Conservation (phyloP, 2,329 filamentous ascomycete species). For the Scolecobasidium constrictum region DNA sequence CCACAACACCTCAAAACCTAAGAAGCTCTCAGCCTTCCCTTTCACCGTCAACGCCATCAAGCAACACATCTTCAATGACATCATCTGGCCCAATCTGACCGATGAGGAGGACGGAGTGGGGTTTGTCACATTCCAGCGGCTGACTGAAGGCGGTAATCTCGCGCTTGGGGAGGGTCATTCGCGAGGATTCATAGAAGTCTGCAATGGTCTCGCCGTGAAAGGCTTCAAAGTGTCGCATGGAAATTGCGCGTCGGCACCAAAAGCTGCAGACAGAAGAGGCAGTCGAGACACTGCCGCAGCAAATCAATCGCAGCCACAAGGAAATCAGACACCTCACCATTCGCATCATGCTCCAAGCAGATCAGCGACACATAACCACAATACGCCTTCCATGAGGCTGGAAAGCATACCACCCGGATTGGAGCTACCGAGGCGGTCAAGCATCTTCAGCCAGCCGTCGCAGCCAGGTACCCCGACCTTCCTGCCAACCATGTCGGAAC, state of each 20-base stretch:
- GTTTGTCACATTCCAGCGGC: conserved; percentile 76
- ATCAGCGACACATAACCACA: not conserved
- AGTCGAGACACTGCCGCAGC: not conserved
- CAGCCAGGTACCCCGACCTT: conserved; percentile 12
- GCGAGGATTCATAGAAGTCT: conserved; percentile 78
- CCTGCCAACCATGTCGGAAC: not conserved
- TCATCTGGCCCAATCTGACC: conserved; percentile 95
- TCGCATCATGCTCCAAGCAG: not conserved
- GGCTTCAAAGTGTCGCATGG: conserved; percentile 84
- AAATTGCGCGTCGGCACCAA: conserved; percentile 59
- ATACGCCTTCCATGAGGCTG: not conserved
- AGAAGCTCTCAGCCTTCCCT: conserved; percentile 75
- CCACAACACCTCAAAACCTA: conserved; percentile 64
- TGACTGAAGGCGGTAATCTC: conserved; percentile 81
- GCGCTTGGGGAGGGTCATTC: conserved; percentile 70
- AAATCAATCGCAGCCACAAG: not conserved
- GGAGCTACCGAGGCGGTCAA: conserved; percentile 6
- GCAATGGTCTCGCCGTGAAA: conserved; percentile 80
- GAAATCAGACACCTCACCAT: not conserved
- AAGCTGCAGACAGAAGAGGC: not conserved
- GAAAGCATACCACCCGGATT: not conserved
- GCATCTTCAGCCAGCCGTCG: conserved; percentile 7
- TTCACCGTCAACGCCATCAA: conserved; percentile 89
- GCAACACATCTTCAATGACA: conserved; percentile 90
- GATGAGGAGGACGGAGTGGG: conserved; percentile 94